phyloP scores from a whole-genome alignment of 306 rosid genomes.

The Arachis hypogaea region DNA sequence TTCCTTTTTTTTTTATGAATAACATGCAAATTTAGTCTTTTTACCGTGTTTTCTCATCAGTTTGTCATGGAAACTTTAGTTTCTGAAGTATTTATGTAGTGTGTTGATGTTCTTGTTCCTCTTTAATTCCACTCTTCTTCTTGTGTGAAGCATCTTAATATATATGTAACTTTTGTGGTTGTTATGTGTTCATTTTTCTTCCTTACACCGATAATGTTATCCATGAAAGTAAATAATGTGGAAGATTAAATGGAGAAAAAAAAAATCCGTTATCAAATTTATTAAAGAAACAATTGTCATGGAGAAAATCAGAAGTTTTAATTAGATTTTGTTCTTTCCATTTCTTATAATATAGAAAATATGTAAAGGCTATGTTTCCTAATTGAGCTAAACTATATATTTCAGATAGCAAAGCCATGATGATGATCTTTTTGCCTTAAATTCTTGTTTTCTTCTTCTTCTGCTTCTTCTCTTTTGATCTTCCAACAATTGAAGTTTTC shows the following conservation, averaged over 20 bases:
- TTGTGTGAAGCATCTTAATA: not conserved
- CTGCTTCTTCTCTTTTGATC: conserved; percentile 21
- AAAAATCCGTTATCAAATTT: not conserved
- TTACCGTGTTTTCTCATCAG: not conserved
- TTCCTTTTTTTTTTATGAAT: no score
- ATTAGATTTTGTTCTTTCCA: conserved; percentile 6
- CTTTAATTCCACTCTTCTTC: no score
- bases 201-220: not conserved
- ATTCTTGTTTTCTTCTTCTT: conserved; percentile 7
- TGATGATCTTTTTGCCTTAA: conserved; percentile 23
- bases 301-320: conserved; percentile 1
- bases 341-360: conserved; percentile 1
- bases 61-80: conserved; percentile 17
- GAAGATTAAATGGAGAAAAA: conserved; percentile 2
- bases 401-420: conserved; percentile 29
- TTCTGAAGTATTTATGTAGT: conserved; percentile 22
- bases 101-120: conserved; percentile 1
- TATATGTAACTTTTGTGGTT: not conserved
- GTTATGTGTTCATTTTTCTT: not conserved
- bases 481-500: conserved; percentile 9
- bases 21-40: conserved; percentile 18
- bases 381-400: conserved; percentile 18
- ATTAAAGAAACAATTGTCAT: not conserved
- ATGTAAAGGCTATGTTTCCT: not conserved
- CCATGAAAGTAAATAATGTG: conserved; percentile 7